These are phyloP conservation scores for Lactifluus subvellereus DNA, from an alignment of 768 basidiomycete species.

Conservation along the genomic window DNA sequence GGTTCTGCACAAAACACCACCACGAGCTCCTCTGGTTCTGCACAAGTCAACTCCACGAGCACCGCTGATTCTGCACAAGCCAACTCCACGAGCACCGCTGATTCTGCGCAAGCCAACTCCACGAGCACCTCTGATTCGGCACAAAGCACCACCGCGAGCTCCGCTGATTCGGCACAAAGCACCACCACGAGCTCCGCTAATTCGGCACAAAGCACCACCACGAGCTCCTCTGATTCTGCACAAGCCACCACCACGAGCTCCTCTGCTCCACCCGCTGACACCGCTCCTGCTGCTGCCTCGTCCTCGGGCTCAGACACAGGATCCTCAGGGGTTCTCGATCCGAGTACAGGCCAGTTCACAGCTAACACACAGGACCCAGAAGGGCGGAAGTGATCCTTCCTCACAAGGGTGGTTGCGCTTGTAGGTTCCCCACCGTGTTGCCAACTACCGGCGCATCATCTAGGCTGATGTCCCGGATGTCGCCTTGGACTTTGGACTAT, in stretches of 20 bases:
- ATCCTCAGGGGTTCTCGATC: conserved; percentile 14
- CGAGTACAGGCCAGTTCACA: not conserved
- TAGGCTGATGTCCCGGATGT: conserved; percentile 36
- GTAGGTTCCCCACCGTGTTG: not conserved
- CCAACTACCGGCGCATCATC: conserved; percentile 26
- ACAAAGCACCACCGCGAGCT: not conserved
- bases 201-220: not conserved
- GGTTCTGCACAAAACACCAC: not conserved
- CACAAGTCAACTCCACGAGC: no score
- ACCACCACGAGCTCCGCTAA: not conserved
- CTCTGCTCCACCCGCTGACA: not conserved
- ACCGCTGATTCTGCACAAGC: no score
- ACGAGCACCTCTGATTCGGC: not conserved
- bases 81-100: no score
- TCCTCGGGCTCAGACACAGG: not conserved
- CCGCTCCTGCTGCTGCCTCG: not conserved
- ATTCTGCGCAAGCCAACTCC: no score
- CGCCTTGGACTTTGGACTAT: conserved; percentile 17
- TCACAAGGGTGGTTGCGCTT: not conserved
- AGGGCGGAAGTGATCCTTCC: conserved; percentile 15
- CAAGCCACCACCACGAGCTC: not conserved
- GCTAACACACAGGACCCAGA: conserved; percentile 1
- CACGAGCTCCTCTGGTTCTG: no score
- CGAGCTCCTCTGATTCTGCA: not conserved
- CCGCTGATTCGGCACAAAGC: not conserved